A percentile compares a stretch with the other conserved stretches of the same genome.
phyloP scores from a whole-genome alignment of 345 rosid species.

The Populus pruinosa region DNA sequence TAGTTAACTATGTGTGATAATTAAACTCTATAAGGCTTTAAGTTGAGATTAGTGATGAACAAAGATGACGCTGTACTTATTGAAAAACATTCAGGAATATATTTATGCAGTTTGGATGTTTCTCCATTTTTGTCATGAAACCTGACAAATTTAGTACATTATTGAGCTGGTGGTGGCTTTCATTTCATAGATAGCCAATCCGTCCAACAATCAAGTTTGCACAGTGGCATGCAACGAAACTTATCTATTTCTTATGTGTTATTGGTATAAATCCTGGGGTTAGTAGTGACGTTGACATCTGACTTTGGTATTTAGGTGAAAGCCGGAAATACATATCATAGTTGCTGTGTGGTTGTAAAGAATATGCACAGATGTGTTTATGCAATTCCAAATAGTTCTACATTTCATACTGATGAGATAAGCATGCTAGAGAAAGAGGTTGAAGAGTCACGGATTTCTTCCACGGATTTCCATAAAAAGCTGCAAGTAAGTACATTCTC shows the following conservation, averaged over 20 bases:
- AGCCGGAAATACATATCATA: conserved; percentile 64
- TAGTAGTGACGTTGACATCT: not conserved
- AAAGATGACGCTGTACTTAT: not conserved
- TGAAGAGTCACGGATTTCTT: conserved; percentile 60
- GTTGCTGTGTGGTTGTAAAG: conserved; percentile 84
- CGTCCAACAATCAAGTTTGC: too few species aligned
- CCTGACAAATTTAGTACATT: not conserved
- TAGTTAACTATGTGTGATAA: not conserved
- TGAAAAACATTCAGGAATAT: not conserved
- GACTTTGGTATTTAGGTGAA: conserved; percentile 57
- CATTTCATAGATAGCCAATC: not conserved
- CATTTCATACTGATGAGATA: conserved; percentile 60
- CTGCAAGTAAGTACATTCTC: conserved; percentile 51
- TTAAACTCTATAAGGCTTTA: not conserved
- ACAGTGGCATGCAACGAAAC: too few species aligned
- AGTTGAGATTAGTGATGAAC: not conserved
- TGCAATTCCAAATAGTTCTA: conserved; percentile 68
- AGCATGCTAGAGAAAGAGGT: conserved; percentile 65
- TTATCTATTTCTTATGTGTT: too few species aligned
- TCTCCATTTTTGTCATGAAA: not conserved
- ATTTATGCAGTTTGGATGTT: not conserved
- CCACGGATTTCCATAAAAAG: conserved; percentile 51
- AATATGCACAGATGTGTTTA: conserved; percentile 81
- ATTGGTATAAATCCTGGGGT: too few species aligned
- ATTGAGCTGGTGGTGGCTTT: not conserved